Evolutionary conservation across 768 basidiomycete genomes (phyloP).

Genomic region (Phaeotremella skinneri): DNA sequence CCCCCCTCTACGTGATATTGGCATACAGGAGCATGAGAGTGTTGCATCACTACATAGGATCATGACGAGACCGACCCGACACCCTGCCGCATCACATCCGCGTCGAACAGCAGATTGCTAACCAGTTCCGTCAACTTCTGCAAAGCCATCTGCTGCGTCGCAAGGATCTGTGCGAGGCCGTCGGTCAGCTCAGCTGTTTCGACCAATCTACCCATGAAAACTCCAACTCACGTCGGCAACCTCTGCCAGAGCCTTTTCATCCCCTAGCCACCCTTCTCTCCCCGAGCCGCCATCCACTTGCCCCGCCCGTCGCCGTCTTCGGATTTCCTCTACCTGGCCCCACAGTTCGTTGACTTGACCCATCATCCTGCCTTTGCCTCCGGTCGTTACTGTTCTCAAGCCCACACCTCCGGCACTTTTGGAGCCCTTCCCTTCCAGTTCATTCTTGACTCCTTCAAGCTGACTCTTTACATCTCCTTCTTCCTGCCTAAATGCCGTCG

Average conservation of each 20-base stretch:
- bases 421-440: slow-evolving; percentile 41
- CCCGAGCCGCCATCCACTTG: slow-evolving; percentile 1
- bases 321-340: slow-evolving; percentile 45
- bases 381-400: slow-evolving; percentile 16
- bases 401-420: slow-evolving; percentile 1
- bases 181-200: neutral
- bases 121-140: slow-evolving; percentile 38
- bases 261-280: slow-evolving; percentile 34
- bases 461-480: slow-evolving; percentile 33
- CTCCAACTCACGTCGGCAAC: slow-evolving; percentile 35
- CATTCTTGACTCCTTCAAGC: slow-evolving; percentile 37
- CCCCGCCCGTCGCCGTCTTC: slow-evolving; percentile 26
- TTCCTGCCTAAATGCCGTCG: slow-evolving; percentile 39
- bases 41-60: too few species aligned
- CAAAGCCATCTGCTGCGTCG: slow-evolving; percentile 41
- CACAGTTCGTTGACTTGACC: slow-evolving; percentile 49
- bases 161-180: slow-evolving; percentile 24
- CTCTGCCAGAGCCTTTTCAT: slow-evolving; percentile 35
- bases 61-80: neutral
- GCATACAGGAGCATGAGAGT: too few species aligned
- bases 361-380: slow-evolving; percentile 40
- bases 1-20: too few species aligned
- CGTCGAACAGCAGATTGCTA: slow-evolving; percentile 28
- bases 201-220: neutral
- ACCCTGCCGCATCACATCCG: slow-evolving; percentile 29